phyloP scores from a whole-genome alignment of 805 yeast genomes.

The Yarrowia keelungensis region DNA sequence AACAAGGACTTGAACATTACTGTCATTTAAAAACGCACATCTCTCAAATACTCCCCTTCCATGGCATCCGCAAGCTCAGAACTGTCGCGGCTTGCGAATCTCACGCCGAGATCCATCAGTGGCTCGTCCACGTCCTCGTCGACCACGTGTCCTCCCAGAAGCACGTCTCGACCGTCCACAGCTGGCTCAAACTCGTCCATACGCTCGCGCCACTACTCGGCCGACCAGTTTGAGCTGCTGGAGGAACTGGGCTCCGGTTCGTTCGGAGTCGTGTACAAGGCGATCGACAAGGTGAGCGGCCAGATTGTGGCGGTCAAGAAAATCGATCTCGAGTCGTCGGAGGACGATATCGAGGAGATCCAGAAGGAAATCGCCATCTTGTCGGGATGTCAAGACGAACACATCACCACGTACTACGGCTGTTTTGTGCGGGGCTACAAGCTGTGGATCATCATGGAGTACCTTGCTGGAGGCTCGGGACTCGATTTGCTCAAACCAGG shows the following conservation, averaged over 20 bases:
- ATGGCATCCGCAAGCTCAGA: constrained; percentile 23
- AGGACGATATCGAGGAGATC: constrained; percentile 73
- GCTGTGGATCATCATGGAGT: constrained; percentile 94
- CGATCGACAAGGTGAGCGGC: constrained; percentile 50
- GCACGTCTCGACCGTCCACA: constrained; percentile 4
- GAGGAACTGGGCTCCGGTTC: constrained; percentile 45
- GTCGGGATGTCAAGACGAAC: constrained; percentile 67
- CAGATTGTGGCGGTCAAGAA: constrained; percentile 82
- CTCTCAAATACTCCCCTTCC: not conserved
- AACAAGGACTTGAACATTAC: no score
- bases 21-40: not conserved
- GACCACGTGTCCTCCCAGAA: constrained; percentile 37
- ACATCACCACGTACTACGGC: constrained; percentile 69
- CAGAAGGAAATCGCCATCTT: constrained; percentile 81
- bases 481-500: constrained; percentile 66
- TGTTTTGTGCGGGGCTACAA: constrained; percentile 69
- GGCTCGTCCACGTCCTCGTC: constrained; percentile 47
- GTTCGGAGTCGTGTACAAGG: constrained; percentile 45
- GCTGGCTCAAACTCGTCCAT: constrained; percentile 36
- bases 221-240: constrained; percentile 57
- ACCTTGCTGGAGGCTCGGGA: constrained; percentile 94
- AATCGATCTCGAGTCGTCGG: constrained; percentile 77
- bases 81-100: constrained; percentile 21
- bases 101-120: constrained; percentile 16
- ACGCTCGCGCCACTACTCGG: constrained; percentile 44